Conservation (phyloP, 2,329 filamentous ascomycete genomes). For the Mollisiaceae sp. region DNA sequence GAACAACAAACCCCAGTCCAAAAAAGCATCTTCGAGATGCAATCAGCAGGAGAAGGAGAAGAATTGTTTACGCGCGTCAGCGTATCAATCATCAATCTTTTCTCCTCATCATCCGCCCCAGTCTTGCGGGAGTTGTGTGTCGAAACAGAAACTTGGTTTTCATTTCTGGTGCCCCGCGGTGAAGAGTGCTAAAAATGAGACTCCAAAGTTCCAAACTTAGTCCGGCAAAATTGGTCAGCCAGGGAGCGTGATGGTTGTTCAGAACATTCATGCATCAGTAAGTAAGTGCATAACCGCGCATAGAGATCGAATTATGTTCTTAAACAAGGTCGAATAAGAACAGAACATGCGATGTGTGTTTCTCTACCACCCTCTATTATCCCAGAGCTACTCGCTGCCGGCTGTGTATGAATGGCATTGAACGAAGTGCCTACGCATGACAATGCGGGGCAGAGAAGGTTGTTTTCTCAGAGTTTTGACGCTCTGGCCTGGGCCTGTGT, state of each 20-base stretch:
- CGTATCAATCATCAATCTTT: neutral
- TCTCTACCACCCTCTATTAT: slow-evolving; percentile 13
- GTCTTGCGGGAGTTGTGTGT: neutral
- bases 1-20: neutral
- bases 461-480: slow-evolving; percentile 7
- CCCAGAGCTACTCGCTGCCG: neutral
- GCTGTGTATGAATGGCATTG: slow-evolving; percentile 19
- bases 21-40: slow-evolving; percentile 1
- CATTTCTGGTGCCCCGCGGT: neutral
- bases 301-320: slow-evolving; percentile 16
- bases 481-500: neutral
- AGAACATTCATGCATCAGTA: slow-evolving; percentile 18
- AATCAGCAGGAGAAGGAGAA: slow-evolving; percentile 4
- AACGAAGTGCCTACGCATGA: slow-evolving; percentile 19
- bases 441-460: slow-evolving; percentile 17
- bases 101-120: neutral
- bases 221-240: slow-evolving; percentile 12
- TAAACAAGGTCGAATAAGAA: slow-evolving; percentile 20
- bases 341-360: slow-evolving; percentile 23
- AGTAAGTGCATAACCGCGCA: slow-evolving; percentile 23
- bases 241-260: neutral
- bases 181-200: slow-evolving; percentile 9
- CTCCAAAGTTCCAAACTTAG: slow-evolving; percentile 6
- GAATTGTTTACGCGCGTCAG: slow-evolving; percentile 6
- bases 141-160: neutral